Base-by-base conservation (phyloP, 2,329 filamentous ascomycete species). In the Cladosporium sp. region DNA sequence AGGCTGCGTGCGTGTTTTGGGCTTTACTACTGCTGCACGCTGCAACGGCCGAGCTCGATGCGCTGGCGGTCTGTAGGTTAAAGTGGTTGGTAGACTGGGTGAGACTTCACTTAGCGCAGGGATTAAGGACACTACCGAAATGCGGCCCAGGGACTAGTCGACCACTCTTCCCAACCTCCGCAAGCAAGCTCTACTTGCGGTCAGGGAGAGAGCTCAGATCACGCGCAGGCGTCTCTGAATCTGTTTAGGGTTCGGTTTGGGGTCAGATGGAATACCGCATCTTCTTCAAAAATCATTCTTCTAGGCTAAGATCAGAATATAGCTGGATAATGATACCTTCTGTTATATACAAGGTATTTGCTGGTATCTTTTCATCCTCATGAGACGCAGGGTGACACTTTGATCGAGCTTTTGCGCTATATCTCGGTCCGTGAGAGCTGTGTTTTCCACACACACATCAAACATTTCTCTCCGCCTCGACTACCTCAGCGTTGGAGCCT, bases 1-100 rank as follows among this genome's bases (percentile, higher is more conserved):
- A 30, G 51, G 28, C 51, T n/a, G 25, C 51, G 51, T 54, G 51
- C 26, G 26, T 54, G 49, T 26, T 53, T 51, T 26, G 51, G 51
- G 51, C 51, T 54, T 21, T 28, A 28, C 26, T n/a, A 30, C 25
- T 54, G 51, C 51, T 54, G 51, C 51, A 30, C 51, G 26, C 26
- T 32, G 26, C 28, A 16, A 54, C 54, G 32, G 30, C 54, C 54
- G 30, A 57, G 32, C 54, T 57, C 25, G 49, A 46, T 62, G 46
- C 48, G 59, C 46, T 62, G 59, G 59, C 59, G 59, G 59, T 62
- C 59, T 62, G 46, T 43, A 34, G 30, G 23, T 26, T 16, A 53
- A 53, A 53, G 49, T 53, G 48, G 26, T 30, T 32, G 28, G 26
- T 53, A 53, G 49, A 14, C 49, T 30, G 1, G 18, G 49, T n/a